These are phyloP conservation scores for Boletus vermiculosoides DNA, from an alignment of 768 basidiomycete species.

Conservation along the genomic window DNA sequence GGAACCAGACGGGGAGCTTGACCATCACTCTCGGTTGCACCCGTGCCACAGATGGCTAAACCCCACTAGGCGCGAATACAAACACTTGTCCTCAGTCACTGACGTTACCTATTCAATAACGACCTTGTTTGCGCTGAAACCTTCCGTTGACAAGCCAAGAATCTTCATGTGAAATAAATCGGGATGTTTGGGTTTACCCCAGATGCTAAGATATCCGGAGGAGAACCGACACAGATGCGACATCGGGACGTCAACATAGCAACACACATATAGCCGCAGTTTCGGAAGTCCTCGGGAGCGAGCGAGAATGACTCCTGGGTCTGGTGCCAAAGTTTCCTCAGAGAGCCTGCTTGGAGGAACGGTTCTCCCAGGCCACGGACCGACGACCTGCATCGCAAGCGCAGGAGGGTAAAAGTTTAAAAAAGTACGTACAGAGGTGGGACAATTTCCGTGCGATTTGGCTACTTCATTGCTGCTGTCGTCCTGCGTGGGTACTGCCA, in stretches of 20 bases:
- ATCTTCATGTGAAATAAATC: conserved; percentile 1
- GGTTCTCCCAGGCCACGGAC: neutral
- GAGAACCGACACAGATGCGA: neutral
- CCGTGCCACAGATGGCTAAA: neutral
- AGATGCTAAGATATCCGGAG: neutral
- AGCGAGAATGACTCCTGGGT: neutral
- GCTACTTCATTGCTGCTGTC: conserved; percentile 1
- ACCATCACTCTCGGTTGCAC: neutral
- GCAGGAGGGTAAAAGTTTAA: neutral
- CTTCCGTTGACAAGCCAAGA: conserved; percentile 1
- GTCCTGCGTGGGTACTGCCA: neutral
- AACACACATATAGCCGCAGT: neutral
- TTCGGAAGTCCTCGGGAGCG: conserved; percentile 1
- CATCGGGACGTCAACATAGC: neutral
- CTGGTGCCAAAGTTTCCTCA: neutral
- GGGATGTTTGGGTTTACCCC: conserved; percentile 3
- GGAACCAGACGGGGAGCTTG: neutral
- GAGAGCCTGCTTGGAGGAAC: neutral
- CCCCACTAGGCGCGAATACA: neutral
- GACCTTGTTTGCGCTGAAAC: neutral
- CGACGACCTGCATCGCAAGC: neutral
- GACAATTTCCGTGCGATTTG: neutral
- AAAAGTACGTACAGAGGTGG: neutral
- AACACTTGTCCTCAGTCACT: neutral
- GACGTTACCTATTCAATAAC: neutral